A percentile compares a stretch with the other conserved stretches of the same genome.
These are phyloP conservation scores for Picea abies DNA, from an alignment of 83 land plant species.

Conservation along the genomic window DNA sequence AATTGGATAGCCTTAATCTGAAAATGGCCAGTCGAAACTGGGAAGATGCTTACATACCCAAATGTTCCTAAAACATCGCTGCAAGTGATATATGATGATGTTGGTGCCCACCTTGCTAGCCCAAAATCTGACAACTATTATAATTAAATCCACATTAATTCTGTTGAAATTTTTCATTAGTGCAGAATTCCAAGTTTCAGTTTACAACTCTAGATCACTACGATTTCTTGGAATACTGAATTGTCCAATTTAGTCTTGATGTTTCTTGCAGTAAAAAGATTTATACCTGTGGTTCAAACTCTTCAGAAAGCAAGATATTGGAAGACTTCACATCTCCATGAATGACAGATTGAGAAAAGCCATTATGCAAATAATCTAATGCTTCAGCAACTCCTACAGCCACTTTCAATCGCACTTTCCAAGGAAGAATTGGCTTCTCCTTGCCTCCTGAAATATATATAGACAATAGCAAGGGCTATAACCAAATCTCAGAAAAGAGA, in stretches of 20 bases:
- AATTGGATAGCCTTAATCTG: background rate
- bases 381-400: no score
- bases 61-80: conserved; percentile 95
- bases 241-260: background rate
- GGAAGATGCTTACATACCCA: conserved; percentile 50
- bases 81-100: conserved; percentile 52
- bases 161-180: background rate
- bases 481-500: no score
- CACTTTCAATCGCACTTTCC: no score
- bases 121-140: conserved; percentile 90
- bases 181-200: background rate
- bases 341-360: conserved; percentile 56
- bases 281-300: conserved; percentile 78
- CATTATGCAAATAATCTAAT: no score
- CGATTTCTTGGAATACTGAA: background rate
- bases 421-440: no score
- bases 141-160: background rate
- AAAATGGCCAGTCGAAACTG: background rate
- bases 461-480: background rate
- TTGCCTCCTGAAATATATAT: background rate
- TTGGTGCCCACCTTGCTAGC: conserved; percentile 80
- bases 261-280: background rate
- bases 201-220: background rate
- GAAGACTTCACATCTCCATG: conserved; percentile 96
- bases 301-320: conserved; percentile 79